phyloP scores from a whole-genome alignment of 1,284 basidiomycete genomes.

The Stereum hirsutum region DNA sequence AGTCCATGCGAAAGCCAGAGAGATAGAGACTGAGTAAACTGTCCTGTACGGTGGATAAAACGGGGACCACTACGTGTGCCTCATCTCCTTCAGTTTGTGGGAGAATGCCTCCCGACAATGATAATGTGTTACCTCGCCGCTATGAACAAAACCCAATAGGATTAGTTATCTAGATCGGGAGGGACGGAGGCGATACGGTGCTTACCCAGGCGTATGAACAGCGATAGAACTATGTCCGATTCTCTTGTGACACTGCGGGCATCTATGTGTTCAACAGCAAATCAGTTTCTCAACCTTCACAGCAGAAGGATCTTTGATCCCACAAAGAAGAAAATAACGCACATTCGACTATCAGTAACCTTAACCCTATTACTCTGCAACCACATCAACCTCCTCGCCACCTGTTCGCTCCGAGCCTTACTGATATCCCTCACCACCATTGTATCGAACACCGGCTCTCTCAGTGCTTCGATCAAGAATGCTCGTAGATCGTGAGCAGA shows the following conservation, averaged over 20 bases:
- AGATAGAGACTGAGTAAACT: too few relatives aligned
- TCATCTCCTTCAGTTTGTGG: constrained; percentile 37
- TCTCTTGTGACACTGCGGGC: constrained; percentile 92
- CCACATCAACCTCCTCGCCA: constrained; percentile 62
- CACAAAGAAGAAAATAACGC: constrained; percentile 3
- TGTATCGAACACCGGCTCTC: constrained; percentile 59
- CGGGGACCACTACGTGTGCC: constrained; percentile 4
- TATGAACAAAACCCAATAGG: constrained; percentile 18
- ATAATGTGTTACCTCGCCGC: constrained; percentile 91
- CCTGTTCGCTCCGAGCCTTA: constrained; percentile 64
- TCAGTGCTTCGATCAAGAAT: constrained; percentile 73
- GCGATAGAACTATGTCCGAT: constrained; percentile 93
- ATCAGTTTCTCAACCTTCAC: neutral
- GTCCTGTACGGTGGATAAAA: too few relatives aligned
- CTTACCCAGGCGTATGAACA: constrained; percentile 78
- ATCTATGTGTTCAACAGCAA: constrained; percentile 39
- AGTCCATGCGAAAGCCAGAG: too few relatives aligned
- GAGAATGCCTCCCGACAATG: constrained; percentile 85
- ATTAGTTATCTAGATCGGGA: neutral
- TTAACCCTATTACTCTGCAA: constrained; percentile 81
- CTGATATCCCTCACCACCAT: constrained; percentile 59
- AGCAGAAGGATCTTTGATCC: constrained; percentile 4
- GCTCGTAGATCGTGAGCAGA: constrained; percentile 69
- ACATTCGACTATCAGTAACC: constrained; percentile 89
- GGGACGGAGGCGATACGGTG: constrained; percentile 8